Evolutionary conservation across 768 basidiomycete species (phyloP), one percentile per base, ranked within the genome.

Genomic region (Collybiopsis luxurians): DNA sequence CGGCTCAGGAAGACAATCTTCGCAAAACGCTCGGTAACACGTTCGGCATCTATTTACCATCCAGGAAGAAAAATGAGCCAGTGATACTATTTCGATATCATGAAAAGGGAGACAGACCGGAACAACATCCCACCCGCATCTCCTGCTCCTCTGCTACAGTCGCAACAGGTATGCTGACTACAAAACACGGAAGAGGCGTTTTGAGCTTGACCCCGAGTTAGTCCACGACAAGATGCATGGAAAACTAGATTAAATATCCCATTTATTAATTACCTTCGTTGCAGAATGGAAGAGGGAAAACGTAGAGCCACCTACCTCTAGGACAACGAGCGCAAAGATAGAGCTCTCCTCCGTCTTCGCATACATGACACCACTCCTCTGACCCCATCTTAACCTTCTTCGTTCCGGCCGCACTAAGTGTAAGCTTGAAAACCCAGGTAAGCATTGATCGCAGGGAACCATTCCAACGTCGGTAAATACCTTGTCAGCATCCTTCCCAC

Each of bases 51-150:
- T 84, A 50, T 19, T 48, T 19, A 45, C 17, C 17, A 47, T 34
- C 12, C 40, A 11, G 17, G 26, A 28, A 21, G n/a, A 31, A 6
- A 44, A 44, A 44, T 44, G n/a, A 44, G 23, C n/a, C n/a, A n/a
- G 5, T 9, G 17, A 7, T 6, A n/a, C 11, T 46, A 57, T n/a
- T 31, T 42, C 10, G 55, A 28, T 7, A 21, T 26, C 2, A 49
- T 28, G 12, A 28, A 28, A 9, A 28, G 36, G 2, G 9, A 11
- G 39, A 56, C 68, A 2, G 58, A 83, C 83, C 83, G 71, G 65
- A 84, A 85, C 28, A 86, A 61, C 74, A 86, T 78, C 1, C 84
- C 83, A 5, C 85, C 84, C 1, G 76, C 72, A 21, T 81, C 77
- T 1, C 64, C 53, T 0, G 82, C 76, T 15, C 62, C 71, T 50